These are phyloP conservation scores for Paspalum notatum DNA, from an alignment of 176 grass and related monocot genomes.

Conservation along the genomic window DNA sequence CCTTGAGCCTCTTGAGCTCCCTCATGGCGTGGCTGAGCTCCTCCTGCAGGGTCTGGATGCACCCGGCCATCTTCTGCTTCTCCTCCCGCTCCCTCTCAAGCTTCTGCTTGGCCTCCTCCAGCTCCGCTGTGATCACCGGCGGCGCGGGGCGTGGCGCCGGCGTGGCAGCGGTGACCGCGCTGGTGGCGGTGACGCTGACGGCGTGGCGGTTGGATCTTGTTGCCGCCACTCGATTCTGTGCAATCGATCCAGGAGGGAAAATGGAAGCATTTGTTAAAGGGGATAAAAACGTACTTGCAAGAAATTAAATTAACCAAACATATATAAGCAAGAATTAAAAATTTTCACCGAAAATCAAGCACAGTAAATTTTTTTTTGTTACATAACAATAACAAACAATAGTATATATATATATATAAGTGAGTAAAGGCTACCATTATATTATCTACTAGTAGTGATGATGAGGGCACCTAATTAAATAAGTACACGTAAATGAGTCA, in stretches of 20 bases:
- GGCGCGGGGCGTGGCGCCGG: neutral
- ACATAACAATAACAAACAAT: no score
- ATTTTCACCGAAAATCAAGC: neutral
- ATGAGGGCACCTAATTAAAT: constrained; percentile 27
- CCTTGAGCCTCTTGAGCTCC: constrained; percentile 67
- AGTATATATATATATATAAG: neutral
- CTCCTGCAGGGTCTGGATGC: constrained; percentile 61
- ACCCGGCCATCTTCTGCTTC: constrained; percentile 62
- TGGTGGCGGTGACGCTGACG: neutral
- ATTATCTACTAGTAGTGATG: neutral
- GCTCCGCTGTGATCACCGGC: constrained; percentile 8
- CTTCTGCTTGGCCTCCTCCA: constrained; percentile 61
- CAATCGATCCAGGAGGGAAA: neutral
- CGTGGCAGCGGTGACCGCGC: neutral
- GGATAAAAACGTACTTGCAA: neutral
- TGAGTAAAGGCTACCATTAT: constrained; percentile 9
- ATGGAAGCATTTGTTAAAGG: neutral
- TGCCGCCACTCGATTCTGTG: constrained; percentile 38
- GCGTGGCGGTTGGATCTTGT: neutral
- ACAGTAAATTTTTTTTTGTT: no score
- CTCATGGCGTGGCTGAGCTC: constrained; percentile 70
- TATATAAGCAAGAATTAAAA: neutral
- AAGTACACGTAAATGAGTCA: neutral
- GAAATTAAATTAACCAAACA: neutral
- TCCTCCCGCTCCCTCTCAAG: constrained; percentile 71